Conservation (phyloP, 441 rosid species). For the Adansonia gregorii region DNA sequence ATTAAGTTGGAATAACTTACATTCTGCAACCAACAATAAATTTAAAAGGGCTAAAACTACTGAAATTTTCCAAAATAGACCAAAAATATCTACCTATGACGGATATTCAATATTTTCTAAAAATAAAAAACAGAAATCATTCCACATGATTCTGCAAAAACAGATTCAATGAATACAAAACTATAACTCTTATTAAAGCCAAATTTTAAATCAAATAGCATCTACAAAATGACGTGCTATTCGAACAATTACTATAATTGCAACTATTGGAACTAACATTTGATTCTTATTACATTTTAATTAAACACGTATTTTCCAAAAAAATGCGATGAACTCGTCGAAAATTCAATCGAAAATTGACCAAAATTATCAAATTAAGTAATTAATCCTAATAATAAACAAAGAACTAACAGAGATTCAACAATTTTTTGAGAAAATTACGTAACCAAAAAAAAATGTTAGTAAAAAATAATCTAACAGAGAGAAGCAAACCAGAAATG, state of each 20-base stretch:
- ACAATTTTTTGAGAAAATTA: not conserved
- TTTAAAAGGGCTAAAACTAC: not conserved
- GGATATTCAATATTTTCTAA: not conserved
- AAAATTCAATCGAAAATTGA: not conserved
- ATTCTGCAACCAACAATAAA: not conserved
- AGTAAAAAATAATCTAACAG: not conserved
- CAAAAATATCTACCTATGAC: not conserved
- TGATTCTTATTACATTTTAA: not conserved
- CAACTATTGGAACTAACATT: not conserved
- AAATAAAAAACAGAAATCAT: no score
- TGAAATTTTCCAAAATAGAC: not conserved
- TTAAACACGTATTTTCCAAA: not conserved
- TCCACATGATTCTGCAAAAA: not conserved
- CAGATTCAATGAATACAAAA: not conserved
- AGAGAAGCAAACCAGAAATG: slow-evolving; percentile 11
- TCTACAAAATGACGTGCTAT: not conserved
- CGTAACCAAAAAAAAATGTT: not conserved
- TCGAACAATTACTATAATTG: not conserved
- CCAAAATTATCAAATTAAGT: not conserved
- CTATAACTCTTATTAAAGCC: not conserved
- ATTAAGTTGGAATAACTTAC: not conserved
- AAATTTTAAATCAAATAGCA: not conserved
- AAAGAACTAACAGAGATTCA: not conserved
- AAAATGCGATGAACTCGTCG: not conserved
- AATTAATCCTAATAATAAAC: not conserved